Base-by-base conservation (phyloP, 352 stramenopile species). In the Pelagophyceae sp. region DNA sequence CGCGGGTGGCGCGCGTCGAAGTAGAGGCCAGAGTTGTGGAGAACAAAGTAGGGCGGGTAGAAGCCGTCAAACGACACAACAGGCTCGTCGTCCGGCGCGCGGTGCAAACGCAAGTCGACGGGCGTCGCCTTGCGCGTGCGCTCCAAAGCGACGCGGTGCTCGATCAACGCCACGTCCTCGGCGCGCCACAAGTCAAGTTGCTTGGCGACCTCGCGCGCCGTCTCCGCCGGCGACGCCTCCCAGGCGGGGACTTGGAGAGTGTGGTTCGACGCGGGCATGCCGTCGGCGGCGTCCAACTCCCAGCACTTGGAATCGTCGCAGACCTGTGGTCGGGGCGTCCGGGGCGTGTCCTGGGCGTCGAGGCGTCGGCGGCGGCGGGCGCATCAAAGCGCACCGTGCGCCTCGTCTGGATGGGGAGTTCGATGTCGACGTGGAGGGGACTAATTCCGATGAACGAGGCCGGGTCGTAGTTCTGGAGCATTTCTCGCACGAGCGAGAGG, bases 391-490 rank as follows among this genome's bases (percentile, higher is more conserved):
- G n/a, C n/a, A n/a, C 61, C 35, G 67, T 74, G 20, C 67, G 67
- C 38, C 58, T 51, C 38, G 38, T 58, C 11, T 54, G 67, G 11
- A 74, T 54, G 11, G 67, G 67, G 25, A 74, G 38, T 27, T 74
- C 67, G 38, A 74, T 74, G 38, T 74, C 67, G 20, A 74, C 67
- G 67, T 74, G 67, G 35, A 74, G 67, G 35, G 67, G 67, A 15
- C 15, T 35, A 2, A 3, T n/a, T 11, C 67, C 67, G 17, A 58
- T 37, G 17, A 17, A 74, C 15, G 1, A 19, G 15, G 35, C 67
- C 17, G 67, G 67, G 29, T 74, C 67, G 67, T 74, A 74, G 27
- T 74, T 58, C 35, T 50, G 17, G 11, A 74, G 33, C 35, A 23
- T 11, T 2, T 74, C 67, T 11, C 67, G 33, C 33, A 74, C 67